A percentile compares a stretch with the other conserved stretches of the same genome.
phyloP scores from a whole-genome alignment of 2,329 filamentous ascomycete species.

The Fusarium sp. region DNA sequence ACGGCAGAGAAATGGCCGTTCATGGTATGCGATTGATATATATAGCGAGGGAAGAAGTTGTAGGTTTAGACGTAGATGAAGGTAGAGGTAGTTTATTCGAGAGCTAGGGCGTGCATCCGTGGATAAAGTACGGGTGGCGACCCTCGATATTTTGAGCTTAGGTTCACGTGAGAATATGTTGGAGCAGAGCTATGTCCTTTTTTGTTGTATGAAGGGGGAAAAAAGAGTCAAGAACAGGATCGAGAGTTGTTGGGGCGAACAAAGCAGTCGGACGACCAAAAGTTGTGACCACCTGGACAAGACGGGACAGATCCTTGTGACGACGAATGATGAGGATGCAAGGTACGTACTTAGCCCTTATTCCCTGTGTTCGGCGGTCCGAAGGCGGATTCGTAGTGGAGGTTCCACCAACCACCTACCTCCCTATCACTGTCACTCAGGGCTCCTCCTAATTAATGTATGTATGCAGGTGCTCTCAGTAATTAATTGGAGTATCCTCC shows the following conservation, averaged over 20 bases:
- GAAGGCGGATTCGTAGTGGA: not conserved
- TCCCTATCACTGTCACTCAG: not conserved
- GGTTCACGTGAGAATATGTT: constrained; percentile 12
- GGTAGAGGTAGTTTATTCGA: constrained; percentile 18
- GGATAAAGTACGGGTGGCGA: constrained; percentile 19
- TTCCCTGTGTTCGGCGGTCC: not conserved
- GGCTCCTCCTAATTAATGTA: constrained; percentile 9
- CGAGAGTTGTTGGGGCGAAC: constrained; percentile 37
- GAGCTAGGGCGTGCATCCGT: constrained; percentile 37
- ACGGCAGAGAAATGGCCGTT: constrained; percentile 85
- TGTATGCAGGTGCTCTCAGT: constrained; percentile 13
- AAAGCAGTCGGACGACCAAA: constrained; percentile 38
- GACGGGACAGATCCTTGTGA: constrained; percentile 37
- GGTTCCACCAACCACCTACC: constrained; percentile 26
- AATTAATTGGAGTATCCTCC: constrained; percentile 5
- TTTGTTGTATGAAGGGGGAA: not conserved
- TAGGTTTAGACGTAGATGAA: not conserved
- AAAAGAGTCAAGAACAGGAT: not conserved
- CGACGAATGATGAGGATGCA: constrained; percentile 14
- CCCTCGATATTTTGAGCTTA: constrained; percentile 24
- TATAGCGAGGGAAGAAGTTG: constrained; percentile 12
- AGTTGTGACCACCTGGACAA: constrained; percentile 43
- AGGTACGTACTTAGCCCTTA: constrained; percentile 33
- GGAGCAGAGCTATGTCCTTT: not conserved
- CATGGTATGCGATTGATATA: constrained; percentile 58